These are phyloP conservation scores for Effrenium voratum DNA, from an alignment of 73 alveolate genomes.

Conservation along the genomic window DNA sequence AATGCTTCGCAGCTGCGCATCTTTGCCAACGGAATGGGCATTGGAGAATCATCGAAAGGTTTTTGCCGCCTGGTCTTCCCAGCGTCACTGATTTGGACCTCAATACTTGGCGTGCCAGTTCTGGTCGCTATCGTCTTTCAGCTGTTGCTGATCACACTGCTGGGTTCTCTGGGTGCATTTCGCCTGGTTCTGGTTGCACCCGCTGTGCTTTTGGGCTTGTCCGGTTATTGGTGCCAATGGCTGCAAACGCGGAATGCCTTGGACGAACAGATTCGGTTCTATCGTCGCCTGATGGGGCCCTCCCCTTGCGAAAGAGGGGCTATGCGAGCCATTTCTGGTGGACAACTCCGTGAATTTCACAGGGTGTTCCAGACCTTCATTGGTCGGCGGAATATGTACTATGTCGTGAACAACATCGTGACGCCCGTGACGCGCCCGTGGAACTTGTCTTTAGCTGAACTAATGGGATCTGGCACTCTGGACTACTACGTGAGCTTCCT, in stretches of 20 bases:
- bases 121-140: neutral
- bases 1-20: too few relatives aligned
- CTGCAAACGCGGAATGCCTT: neutral
- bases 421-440: neutral
- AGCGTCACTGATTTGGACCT: neutral
- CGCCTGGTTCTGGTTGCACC: slow-evolving; percentile 11
- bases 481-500: neutral
- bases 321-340: neutral
- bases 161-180: neutral
- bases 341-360: neutral
- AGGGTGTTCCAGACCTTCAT: neutral
- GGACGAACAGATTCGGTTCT: neutral
- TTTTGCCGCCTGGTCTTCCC: neutral
- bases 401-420: neutral
- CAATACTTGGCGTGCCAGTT: neutral
- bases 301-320: neutral
- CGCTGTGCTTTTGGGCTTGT: neutral
- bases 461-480: neutral
- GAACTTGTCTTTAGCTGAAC: slow-evolving; percentile 14
- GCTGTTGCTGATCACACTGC: neutral
- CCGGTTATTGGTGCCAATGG: neutral
- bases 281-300: neutral
- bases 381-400: neutral
- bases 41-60: neutral
- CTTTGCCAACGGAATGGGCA: too few relatives aligned